Evolutionary conservation across 306 rosid species (phyloP).

Genomic region (Cicer arietinum): DNA sequence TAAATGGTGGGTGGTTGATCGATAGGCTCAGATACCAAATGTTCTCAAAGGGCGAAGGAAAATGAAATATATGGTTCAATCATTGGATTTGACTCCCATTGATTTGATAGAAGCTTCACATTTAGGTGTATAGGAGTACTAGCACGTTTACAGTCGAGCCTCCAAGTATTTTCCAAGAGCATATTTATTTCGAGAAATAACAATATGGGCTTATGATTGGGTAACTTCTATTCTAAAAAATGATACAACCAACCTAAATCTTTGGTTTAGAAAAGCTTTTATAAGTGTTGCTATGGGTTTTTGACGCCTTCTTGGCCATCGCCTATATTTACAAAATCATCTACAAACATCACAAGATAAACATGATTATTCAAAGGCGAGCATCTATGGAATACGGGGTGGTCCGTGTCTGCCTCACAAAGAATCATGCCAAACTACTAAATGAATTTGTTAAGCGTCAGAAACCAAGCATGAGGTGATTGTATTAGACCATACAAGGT

Average conservation of each 20-base stretch:
- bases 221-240: background rate
- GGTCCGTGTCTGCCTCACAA: background rate
- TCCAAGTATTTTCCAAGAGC: background rate
- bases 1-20: no score
- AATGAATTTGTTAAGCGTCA: background rate
- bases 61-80: background rate
- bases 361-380: background rate
- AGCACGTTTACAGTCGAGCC: background rate
- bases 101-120: background rate
- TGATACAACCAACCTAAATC: background rate
- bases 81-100: background rate
- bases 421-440: background rate
- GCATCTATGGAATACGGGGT: background rate
- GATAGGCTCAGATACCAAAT: no score
- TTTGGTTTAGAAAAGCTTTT: background rate
- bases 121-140: background rate
- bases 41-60: background rate
- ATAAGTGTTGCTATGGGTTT: background rate
- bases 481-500: background rate
- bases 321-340: background rate
- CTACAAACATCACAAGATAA: background rate
- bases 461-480: background rate
- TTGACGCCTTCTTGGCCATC: background rate
- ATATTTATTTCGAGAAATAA: background rate
- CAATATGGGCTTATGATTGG: background rate